Percentiles rank a stretch among this genome's conserved stretches.
These are phyloP conservation scores for Kurtzmaniella fragi DNA, from an alignment of 805 yeast species.

Conservation along the genomic window DNA sequence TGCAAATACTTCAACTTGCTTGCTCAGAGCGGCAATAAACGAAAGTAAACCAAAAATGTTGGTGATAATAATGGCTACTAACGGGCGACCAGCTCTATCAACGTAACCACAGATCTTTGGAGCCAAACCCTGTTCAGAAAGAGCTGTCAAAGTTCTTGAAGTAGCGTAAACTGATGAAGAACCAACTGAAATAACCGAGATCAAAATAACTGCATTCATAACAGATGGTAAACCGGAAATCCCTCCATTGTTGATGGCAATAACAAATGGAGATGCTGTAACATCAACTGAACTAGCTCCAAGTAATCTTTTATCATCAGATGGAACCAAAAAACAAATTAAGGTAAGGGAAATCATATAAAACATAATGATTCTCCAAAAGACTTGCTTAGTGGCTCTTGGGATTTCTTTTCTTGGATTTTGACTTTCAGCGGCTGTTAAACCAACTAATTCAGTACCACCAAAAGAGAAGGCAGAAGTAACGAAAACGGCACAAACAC, in stretches of 20 bases:
- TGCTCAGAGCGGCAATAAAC: constrained; percentile 40
- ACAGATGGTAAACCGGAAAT: constrained; percentile 38
- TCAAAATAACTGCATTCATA: constrained; percentile 37
- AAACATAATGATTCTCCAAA: constrained; percentile 74
- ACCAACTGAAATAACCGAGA: constrained; percentile 38
- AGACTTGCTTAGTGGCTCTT: constrained; percentile 72
- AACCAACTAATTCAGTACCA: constrained; percentile 69
- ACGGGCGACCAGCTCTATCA: constrained; percentile 48
- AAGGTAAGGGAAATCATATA: constrained; percentile 54
- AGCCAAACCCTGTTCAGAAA: constrained; percentile 42
- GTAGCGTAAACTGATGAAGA: constrained; percentile 39
- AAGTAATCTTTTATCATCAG: constrained; percentile 43
- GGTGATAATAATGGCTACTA: constrained; percentile 39
- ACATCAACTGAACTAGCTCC: constrained; percentile 32
- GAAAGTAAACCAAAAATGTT: constrained; percentile 38
- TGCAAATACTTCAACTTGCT: constrained; percentile 34
- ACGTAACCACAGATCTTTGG: constrained; percentile 40
- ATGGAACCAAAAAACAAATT: constrained; percentile 70
- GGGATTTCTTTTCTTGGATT: constrained; percentile 68
- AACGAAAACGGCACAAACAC: constrained; percentile 39
- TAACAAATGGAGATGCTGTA: constrained; percentile 38
- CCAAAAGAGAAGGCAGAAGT: constrained; percentile 75
- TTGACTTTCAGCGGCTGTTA: constrained; percentile 72
- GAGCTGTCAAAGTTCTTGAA: constrained; percentile 41
- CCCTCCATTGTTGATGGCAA: constrained; percentile 38